Conservation (phyloP, 345 rosid species). For the Camelina sativa region DNA sequence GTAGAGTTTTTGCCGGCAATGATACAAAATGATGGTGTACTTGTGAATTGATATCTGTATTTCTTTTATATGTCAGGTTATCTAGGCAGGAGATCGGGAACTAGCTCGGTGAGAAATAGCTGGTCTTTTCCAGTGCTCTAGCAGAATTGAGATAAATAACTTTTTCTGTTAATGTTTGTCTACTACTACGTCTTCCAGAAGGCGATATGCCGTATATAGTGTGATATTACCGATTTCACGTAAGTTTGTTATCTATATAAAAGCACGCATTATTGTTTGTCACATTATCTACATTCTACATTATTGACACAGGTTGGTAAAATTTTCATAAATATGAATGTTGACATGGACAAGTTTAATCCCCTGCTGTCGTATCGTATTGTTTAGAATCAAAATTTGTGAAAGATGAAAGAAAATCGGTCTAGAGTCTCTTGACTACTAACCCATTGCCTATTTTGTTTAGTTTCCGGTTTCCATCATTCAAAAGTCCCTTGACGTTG, state of each 20-base stretch:
- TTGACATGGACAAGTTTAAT: no score
- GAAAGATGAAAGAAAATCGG: not conserved
- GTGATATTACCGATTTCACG: conserved; percentile 5
- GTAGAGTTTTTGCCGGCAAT: not conserved
- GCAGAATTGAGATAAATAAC: not conserved
- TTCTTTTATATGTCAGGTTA: not conserved
- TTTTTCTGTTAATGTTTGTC: not conserved
- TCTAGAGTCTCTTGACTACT: not conserved
- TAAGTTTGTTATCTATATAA: not conserved
- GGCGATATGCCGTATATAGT: not conserved
- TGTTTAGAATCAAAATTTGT: not conserved
- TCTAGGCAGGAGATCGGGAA: not conserved
- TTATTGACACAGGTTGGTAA: no score
- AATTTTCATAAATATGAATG: no score
- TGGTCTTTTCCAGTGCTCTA: not conserved
- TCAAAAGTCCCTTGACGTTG: no score
- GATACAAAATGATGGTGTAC: not conserved
- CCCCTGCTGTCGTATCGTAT: not conserved
- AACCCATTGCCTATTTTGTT: no score
- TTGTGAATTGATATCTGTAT: not conserved
- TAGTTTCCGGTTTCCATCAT: no score
- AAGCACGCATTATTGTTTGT: not conserved
- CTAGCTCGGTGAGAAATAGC: not conserved
- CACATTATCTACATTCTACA: not conserved
- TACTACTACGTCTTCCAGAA: not conserved